Evolutionary conservation across 805 yeast species (phyloP).

Genomic region (Lipomyces starkeyi): DNA sequence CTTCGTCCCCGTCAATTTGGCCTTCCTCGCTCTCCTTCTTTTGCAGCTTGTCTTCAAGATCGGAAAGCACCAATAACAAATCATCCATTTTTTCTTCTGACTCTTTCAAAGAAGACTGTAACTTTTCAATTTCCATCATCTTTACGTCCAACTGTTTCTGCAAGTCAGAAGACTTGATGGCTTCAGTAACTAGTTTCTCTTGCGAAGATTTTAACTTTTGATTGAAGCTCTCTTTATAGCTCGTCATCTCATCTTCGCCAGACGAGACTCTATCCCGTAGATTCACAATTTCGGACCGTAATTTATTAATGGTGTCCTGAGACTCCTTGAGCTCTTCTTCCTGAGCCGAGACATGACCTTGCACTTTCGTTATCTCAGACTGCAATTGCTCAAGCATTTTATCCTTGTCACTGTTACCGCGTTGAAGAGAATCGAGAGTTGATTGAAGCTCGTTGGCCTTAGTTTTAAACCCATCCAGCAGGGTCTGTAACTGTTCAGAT

Average conservation of each 20-base stretch:
- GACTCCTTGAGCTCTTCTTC: slow-evolving; percentile 10
- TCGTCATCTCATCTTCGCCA: not conserved
- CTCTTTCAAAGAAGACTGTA: slow-evolving; percentile 18
- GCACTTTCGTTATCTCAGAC: slow-evolving; percentile 2
- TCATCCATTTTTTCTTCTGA: slow-evolving; percentile 64
- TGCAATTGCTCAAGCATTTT: slow-evolving; percentile 34
- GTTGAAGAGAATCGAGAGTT: slow-evolving; percentile 45
- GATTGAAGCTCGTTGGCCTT: slow-evolving; percentile 44
- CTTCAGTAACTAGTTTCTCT: slow-evolving; percentile 1
- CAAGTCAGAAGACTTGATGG: slow-evolving; percentile 39
- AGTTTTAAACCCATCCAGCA: slow-evolving; percentile 39
- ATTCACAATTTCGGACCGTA: not conserved
- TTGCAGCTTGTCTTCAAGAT: slow-evolving; percentile 70
- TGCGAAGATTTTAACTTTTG: not conserved
- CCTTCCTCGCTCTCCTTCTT: slow-evolving; percentile 40
- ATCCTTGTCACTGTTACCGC: slow-evolving; percentile 37
- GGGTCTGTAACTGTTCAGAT: slow-evolving; percentile 19
- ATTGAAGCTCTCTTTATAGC: not conserved
- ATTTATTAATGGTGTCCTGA: slow-evolving; percentile 18
- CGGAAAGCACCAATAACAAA: slow-evolving; percentile 74
- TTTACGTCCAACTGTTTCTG: slow-evolving; percentile 54
- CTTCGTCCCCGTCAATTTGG: slow-evolving; percentile 20
- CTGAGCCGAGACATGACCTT: slow-evolving; percentile 8
- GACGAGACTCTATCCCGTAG: not conserved
- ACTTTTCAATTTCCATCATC: slow-evolving; percentile 31